Base-by-base conservation (phyloP, 2,329 filamentous ascomycete genomes). In the Colletotrichum cordylinicola region DNA sequence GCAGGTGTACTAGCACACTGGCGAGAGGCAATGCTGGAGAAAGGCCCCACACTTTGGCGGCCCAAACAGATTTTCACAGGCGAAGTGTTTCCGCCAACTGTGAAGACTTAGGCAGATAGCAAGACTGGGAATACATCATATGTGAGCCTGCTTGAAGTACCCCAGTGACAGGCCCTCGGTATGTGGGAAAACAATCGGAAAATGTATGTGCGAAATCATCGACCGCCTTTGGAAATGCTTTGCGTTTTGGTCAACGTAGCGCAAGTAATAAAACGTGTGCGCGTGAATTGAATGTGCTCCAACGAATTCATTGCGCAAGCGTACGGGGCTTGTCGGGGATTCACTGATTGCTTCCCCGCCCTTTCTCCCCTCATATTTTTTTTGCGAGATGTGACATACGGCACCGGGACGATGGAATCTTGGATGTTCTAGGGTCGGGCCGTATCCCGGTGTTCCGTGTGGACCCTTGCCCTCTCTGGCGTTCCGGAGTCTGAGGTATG, bases 1-100 rank as follows among this genome's bases (percentile, higher is more conserved):
- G 72, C 79, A 7, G 82, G 81, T 6, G 79, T 79, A 13, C 55
- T 83, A 65, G 82, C 82, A 37, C 81, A 83, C 64, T 83, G 81
- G 82, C 80, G 82, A 7, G 82, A 83, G 74, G 64, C 52, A 9
- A 71, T 74, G 72, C 66, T 82, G 79, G 81, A 68, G 78, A 81
- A 77, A 76, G 78, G 16, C 9, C 79, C 81, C 37, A 79, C 81
- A 76, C 67, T 82, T 6, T 82, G 81, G 81, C 76, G 81, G 18
- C 81, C 81, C 2, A 75, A 79, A 56, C 80, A 86, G 82, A 52
- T 77, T 9, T 76, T 76, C 35, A 69, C 75, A 8, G 73, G 73
- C n/a, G 15, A 66, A 56, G 39, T 43, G 39, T 43, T n/a, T 9
- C n/a, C 39, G 39, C 39, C 37, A 16, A 39, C 37, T 16, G 37